Evolutionary conservation across 352 stramenopile species (phyloP), one percentile per base, ranked within the genome.

Genomic region (Peronosclerospora sorghi): DNA sequence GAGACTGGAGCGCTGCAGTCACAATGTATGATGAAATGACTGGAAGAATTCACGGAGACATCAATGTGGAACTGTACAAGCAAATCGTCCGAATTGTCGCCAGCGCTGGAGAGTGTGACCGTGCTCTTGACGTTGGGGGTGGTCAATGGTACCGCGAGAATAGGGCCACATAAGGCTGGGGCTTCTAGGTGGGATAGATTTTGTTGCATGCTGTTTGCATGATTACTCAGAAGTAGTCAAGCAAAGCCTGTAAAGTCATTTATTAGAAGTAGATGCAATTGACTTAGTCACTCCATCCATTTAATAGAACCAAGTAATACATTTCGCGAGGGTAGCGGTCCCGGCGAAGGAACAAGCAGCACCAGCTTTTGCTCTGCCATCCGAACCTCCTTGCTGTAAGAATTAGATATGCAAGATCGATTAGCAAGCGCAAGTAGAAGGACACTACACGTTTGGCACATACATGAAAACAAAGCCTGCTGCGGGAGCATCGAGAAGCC

Each of bases 391-490:
- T 87, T 87, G 30, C 77, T 90, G 45, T 30, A 26, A 26, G 21
- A 7, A 26, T 34, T 34, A 34, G 13, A 32, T 7, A 39, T 53
- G 13, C 27, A 26, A 48, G 4, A 21, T 39, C 26, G 54, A 37
- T 19, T 35, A 41, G 20, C 21, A 26, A 26, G 4, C 6, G 21
- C 21, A 26, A 26, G 21, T 6, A 26, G 6, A 7, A 26, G 6
- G 21, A 26, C 21, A 26, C 21, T 26, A 26, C 28, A 34, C 8
- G 8, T 17, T 17, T 19, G 21, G 18, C 20, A 76, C 76, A 37
- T 73, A 93, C 80, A 93, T 66, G 52, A 85, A 84, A 12, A 93
- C 77, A 47, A 90, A 93, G 10, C 80, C 80, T 24, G 78, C 80
- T 20, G 77, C 71, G 0, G 75, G 72, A 0, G 68, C 52, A 29